Evolutionary conservation across 2,329 filamentous ascomycete species (phyloP), one percentile per base, ranked within the genome.

Genomic region (Thielaviopsis ethacetica): DNA sequence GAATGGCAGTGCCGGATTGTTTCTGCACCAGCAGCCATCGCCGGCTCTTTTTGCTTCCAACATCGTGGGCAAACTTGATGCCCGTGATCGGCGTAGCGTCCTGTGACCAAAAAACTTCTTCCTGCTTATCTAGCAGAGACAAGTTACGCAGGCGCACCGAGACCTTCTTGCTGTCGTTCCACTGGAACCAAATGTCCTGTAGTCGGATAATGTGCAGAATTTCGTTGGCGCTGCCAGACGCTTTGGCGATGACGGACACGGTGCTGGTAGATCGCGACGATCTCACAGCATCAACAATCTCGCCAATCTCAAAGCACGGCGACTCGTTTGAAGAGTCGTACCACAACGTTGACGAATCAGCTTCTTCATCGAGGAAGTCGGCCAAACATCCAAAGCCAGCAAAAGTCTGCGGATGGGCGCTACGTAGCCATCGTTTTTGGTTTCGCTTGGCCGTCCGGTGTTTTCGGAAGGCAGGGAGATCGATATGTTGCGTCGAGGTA

Each of bases 21-120:
- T 77, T 79, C 59, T 81, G 79, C 2, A 79, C 74, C 3, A 81
- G 63, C 6, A 83, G 62, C 77, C 78, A 82, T 44, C 76, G 72
- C 3, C 0, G 69, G 67, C 51, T 70, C 69, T 34, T 70, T 67
- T 54, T 67, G 67, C 7, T 67, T 69, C 22, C 44, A 2, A 64
- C 60, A 60, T 72, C 71, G 15, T 72, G 67, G 5, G 72, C 72
- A 58, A 78, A 77, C 64, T 77, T 77, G 64, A 83, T 67, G 59
- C 76, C 71, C 5, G 70, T 70, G 53, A 82, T 79, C 9, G 78
- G 72, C 0, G 74, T 65, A 4, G 72, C 71, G 60, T 78, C 76
- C 21, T 76, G 75, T 9, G 72, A 71, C 82, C 83, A 87, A 30
- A 74, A 70, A 0, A 71, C 71, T 61, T 76, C 73, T 7, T 71